Evolutionary conservation across 495 filamentous ascomycete species (phyloP), one percentile per base, ranked within the genome.

Genomic region (Acidomyces sp.): DNA sequence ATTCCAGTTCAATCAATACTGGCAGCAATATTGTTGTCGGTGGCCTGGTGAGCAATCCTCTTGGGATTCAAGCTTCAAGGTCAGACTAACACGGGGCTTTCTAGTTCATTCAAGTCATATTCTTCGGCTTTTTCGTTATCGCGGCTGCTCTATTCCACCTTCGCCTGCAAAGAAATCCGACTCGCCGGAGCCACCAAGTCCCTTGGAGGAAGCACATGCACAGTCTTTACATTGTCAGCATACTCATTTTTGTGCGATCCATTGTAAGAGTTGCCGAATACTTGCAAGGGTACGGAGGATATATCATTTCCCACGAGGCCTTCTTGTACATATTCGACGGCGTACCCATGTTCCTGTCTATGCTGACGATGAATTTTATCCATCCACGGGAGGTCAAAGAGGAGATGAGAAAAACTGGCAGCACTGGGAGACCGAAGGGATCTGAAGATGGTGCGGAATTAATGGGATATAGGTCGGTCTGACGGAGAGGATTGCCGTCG

Each of bases 211-310:
- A 37, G 41, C 51, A 54, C 26, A 62, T 70, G 56, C 52, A 55
- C 45, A 54, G 48, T 16, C 49, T 70, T 10, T 68, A 67, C 46
- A 44, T 54, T 11, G 54, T 54, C 6, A 63, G 61, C 50, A 33
- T 48, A 18, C 52, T 59, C 3, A 52, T 69, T 37, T 56, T 66
- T 27, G 45, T 67, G 4, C 49, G 67, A 9, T 65, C 59, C 39
- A 39, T 69, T 15, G 59, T 67, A 11, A 39, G 67, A 15, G 58
- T 59, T 22, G 54, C 69, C 17, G 61, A 70, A 49, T 68, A 63
- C 21, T 7, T 51, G 10, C 34, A 49, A 27, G 54, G 54, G 21
- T 27, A 49, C 24, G 32, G 23, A n/a, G 52, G 53, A 4, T 40
- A 46, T 16, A 40, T 53, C 17, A 39, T 55, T 24, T 11, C 21